Conservation (phyloP, 2,329 filamentous ascomycete genomes). For the Phyllosticta ampelicida region DNA sequence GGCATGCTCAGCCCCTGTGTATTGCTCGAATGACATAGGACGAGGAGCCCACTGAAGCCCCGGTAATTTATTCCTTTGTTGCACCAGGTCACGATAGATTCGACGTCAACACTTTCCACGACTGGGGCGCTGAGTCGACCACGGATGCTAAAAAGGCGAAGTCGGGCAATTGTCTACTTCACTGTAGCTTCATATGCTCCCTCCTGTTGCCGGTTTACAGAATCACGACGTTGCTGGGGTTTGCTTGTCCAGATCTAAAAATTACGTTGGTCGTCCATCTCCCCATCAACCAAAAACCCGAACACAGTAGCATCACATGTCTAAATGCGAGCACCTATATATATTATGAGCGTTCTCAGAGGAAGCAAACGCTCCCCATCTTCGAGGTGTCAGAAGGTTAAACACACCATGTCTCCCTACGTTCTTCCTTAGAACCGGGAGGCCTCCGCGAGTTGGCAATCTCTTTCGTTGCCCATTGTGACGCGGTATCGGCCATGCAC, state of each 20-base stretch:
- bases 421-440: too few species aligned
- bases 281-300: not conserved
- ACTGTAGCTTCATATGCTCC: not conserved
- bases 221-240: not conserved
- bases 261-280: not conserved
- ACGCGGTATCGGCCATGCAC: not conserved
- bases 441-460: too few species aligned
- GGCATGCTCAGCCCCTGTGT: constrained; percentile 2
- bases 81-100: not conserved
- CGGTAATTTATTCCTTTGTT: constrained; percentile 3
- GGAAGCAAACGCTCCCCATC: too few species aligned
- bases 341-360: too few species aligned
- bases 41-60: constrained; percentile 8
- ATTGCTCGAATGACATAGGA: constrained; percentile 9
- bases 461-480: too few species aligned
- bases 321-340: too few species aligned
- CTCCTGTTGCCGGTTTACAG: not conserved
- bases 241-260: not conserved
- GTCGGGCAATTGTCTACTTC: not conserved
- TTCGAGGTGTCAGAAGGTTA: too few species aligned
- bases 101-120: not conserved
- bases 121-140: not conserved
- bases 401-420: too few species aligned
- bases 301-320: not conserved
- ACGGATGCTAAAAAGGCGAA: not conserved